Base-by-base conservation (phyloP, 2,329 filamentous ascomycete genomes). In the Aspergillus sp. region DNA sequence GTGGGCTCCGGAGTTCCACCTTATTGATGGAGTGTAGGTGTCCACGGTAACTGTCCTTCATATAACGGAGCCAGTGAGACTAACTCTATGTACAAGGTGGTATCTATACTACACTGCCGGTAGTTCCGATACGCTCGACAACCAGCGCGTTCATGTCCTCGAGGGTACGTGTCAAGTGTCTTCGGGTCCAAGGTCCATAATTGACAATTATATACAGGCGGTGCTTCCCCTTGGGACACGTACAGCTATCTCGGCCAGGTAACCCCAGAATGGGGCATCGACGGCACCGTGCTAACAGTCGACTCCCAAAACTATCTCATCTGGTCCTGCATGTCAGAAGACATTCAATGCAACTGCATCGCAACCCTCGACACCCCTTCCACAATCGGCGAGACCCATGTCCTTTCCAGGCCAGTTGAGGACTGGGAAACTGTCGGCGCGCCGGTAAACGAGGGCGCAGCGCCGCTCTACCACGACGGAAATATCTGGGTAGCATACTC, bases 1-100 rank as follows among this genome's bases (percentile, higher is more conserved):
- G 38, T 86, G 83, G 83, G 83, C 83, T 0, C 83, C 83, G 0
- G 83, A 85, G 62, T 71, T 84, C 0, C 82, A 84, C 63, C 79
- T 79, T 55, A 65, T 84, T 7, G 74, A 78, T n/a, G 71, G 70
- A 24, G 24, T 47, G 53, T 56, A 36, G 11, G 53, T 50, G 1
- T 11, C 1, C 8, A 9, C 26, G 11, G 7, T 18, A 44, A 13
- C 18, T 15, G 9, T 9, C 8, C 3, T 30, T 30, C 26, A 11
- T 30, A 30, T 30, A 24, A 24, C 22, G 22, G 22, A 24, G 26
- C 26, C 9, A 30, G 11, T 24, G 8, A 5, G 17, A 18, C 51
- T 48, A 24, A 48, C 24, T 43, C 4, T 20, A 13, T 30, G 4
- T n/a, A 22, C 17, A 30, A 55, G 54, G 11, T 56, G 54, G 54